Percentiles rank a stretch among this genome's conserved stretches.
Evolutionary conservation across 805 yeast genomes (phyloP).

Genomic region (Yamadazyma sp.): DNA sequence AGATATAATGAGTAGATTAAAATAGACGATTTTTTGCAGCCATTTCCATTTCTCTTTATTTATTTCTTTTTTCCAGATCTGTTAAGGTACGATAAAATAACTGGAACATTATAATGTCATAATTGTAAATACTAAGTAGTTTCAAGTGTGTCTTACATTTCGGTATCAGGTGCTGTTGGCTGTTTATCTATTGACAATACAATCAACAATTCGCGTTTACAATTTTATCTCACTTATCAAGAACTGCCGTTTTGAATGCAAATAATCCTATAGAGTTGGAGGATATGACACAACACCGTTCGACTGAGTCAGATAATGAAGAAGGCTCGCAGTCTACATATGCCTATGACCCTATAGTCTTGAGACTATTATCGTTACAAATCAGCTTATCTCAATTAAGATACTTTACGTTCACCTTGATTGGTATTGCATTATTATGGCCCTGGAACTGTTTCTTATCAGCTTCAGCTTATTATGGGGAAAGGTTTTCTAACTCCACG

Average conservation of each 20-base stretch:
- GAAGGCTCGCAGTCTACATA: background rate
- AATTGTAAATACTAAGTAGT: too few species aligned
- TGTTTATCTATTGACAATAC: too few species aligned
- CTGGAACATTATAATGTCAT: too few species aligned
- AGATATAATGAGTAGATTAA: background rate
- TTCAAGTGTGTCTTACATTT: too few species aligned
- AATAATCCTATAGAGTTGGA: slow-evolving; percentile 10
- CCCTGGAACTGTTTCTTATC: slow-evolving; percentile 94
- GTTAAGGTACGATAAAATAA: too few species aligned
- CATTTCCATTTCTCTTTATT: too few species aligned
- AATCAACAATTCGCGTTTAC: too few species aligned
- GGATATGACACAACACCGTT: slow-evolving; percentile 14
- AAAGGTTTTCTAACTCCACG: slow-evolving; percentile 53
- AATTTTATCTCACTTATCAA: background rate
- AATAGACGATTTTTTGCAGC: too few species aligned
- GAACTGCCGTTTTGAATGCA: slow-evolving; percentile 6
- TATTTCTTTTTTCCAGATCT: too few species aligned
- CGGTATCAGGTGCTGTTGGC: too few species aligned
- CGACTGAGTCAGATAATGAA: slow-evolving; percentile 7
- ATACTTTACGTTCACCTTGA: slow-evolving; percentile 58
- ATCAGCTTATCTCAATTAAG: slow-evolving; percentile 28
- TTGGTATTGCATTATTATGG: slow-evolving; percentile 86
- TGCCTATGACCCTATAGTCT: slow-evolving; percentile 18
- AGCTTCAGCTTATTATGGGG: slow-evolving; percentile 77
- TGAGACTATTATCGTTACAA: slow-evolving; percentile 8